Percentiles rank a stretch among this genome's conserved stretches.
Conservation (phyloP, 129 eudicot species). For the Chrysanthemum makinoi region DNA sequence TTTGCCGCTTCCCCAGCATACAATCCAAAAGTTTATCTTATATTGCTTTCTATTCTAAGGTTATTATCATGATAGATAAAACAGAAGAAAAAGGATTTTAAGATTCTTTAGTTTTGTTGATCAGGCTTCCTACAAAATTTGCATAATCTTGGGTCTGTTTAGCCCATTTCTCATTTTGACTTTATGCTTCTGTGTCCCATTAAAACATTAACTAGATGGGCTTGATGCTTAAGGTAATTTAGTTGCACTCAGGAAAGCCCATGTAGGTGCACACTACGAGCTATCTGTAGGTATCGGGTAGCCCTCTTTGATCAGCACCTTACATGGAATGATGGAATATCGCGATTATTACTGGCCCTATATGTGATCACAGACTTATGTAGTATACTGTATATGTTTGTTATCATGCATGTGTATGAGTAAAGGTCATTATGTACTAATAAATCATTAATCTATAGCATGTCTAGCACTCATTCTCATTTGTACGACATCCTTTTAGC, state of each 20-base stretch:
- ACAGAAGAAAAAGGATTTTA: not conserved
- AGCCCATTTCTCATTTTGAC: not conserved
- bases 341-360: not conserved
- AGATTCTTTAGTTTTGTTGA: no score
- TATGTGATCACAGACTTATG: not conserved
- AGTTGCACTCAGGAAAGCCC: not conserved
- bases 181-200: not conserved
- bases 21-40: not conserved
- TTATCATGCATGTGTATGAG: not conserved
- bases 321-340: not conserved
- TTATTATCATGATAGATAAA: conserved; percentile 13
- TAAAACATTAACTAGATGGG: not conserved
- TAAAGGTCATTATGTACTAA: conserved; percentile 11
- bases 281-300: not conserved
- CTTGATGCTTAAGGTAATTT: not conserved
- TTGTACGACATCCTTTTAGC: not conserved
- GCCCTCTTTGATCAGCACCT: conserved; percentile 2
- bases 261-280: not conserved
- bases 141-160: no score
- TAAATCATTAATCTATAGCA: not conserved
- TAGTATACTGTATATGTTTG: not conserved
- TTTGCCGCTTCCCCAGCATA: not conserved
- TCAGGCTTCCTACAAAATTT: no score
- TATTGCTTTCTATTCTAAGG: not conserved
- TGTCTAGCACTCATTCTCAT: not conserved